phyloP scores from a whole-genome alignment of 306 rosid genomes.

The Pyrus communis region DNA sequence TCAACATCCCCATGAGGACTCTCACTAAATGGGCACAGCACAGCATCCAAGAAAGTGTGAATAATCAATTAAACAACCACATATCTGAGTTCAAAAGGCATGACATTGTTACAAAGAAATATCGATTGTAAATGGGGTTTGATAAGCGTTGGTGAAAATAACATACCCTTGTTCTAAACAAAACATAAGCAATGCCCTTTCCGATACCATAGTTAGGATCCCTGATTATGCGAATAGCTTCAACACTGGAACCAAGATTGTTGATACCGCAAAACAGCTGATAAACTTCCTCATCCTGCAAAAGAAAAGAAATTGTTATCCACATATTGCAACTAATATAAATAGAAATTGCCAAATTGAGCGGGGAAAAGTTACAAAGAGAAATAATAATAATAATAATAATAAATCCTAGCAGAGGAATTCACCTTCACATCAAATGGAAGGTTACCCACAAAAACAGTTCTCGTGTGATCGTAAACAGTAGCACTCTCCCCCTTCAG shows the following conservation, averaged over 20 bases:
- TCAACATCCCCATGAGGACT: not conserved
- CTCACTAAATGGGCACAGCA: not conserved
- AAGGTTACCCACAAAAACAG: slow-evolving; percentile 92
- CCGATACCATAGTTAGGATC: slow-evolving; percentile 74
- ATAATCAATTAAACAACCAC: not conserved
- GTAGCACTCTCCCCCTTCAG: slow-evolving; percentile 54
- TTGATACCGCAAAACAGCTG: slow-evolving; percentile 61
- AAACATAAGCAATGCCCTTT: slow-evolving; percentile 86
- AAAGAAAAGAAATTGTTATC: not conserved
- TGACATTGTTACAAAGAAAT: not conserved
- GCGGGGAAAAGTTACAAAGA: not conserved
- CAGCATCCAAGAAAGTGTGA: not conserved
- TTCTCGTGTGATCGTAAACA: slow-evolving; percentile 72
- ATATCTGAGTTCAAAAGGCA: not conserved
- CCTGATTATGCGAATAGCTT: slow-evolving; percentile 81
- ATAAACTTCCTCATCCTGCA: slow-evolving; percentile 93
- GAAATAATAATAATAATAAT: not conserved
- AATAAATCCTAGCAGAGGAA: not conserved
- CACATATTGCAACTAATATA: not conserved
- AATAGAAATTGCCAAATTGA: not conserved
- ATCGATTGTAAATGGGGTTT: not conserved
- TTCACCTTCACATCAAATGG: slow-evolving; percentile 91
- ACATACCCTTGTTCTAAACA: slow-evolving; percentile 76
- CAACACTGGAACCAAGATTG: slow-evolving; percentile 49
- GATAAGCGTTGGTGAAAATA: not conserved